Conservation (phyloP, 176 grass and related monocot genomes). For the Puccinellia tenuiflora region DNA sequence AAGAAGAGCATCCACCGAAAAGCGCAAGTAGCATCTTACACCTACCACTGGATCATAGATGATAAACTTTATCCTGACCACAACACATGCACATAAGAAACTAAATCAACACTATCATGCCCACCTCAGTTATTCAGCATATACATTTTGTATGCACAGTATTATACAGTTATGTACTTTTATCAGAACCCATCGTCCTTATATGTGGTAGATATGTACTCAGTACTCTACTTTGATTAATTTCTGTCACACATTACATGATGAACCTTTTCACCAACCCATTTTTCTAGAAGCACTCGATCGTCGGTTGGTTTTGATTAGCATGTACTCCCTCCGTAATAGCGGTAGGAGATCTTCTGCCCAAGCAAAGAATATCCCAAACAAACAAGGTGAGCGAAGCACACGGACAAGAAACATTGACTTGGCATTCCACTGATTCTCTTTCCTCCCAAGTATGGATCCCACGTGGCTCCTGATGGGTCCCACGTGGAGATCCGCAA, state of each 20-base stretch:
- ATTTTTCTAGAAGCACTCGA: constrained; percentile 32
- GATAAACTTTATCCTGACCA: not conserved
- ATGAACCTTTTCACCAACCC: not conserved
- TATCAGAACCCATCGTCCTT: no score
- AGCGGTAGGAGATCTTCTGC: not conserved
- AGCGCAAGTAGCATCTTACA: not conserved
- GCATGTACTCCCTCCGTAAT: not conserved
- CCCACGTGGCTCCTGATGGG: not conserved
- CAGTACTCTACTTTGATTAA: no score
- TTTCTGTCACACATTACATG: no score
- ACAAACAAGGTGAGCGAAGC: not conserved
- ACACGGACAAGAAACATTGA: constrained; percentile 19
- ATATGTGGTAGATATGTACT: not conserved
- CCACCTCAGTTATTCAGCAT: not conserved
- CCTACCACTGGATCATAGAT: not conserved
- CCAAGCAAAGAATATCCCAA: constrained; percentile 37
- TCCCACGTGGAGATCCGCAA: constrained; percentile 11
- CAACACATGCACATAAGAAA: not conserved
- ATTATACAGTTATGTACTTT: not conserved
- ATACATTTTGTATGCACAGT: not conserved
- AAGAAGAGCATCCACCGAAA: not conserved
- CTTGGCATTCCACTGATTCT: constrained; percentile 19
- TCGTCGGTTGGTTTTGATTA: not conserved
- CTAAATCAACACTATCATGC: not conserved
- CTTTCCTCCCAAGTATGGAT: not conserved